Conservation (phyloP, 2,329 filamentous ascomycete genomes). For the Talaromyces sp. region DNA sequence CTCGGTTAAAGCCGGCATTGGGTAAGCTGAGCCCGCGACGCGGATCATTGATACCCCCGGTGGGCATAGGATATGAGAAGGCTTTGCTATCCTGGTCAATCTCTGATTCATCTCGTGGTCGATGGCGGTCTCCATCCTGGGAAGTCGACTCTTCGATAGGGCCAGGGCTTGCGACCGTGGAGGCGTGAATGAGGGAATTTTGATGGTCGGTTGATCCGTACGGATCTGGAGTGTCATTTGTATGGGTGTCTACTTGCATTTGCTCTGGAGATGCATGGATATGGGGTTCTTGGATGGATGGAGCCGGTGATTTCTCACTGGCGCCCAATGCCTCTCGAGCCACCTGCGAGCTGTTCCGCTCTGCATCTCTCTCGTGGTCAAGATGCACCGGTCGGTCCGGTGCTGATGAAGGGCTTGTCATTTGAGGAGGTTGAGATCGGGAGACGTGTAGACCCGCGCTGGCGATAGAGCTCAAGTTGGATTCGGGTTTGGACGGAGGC, state of each 20-base stretch:
- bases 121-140: constrained; percentile 46
- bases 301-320: constrained; percentile 36
- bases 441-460: constrained; percentile 47
- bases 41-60: constrained; percentile 52
- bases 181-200: constrained; percentile 54
- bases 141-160: constrained; percentile 49
- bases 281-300: constrained; percentile 50
- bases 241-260: constrained; percentile 52
- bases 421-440: constrained; percentile 42
- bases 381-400: constrained; percentile 29
- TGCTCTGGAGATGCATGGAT: constrained; percentile 52
- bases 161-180: constrained; percentile 51
- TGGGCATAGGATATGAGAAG: constrained; percentile 67
- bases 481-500: constrained; percentile 37
- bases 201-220: constrained; percentile 57
- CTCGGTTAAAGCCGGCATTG: constrained; percentile 57
- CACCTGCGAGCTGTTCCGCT: constrained; percentile 44
- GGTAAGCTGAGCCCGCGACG: constrained; percentile 63
- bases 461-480: constrained; percentile 45
- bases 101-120: constrained; percentile 39
- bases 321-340: constrained; percentile 45
- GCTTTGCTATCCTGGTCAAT: constrained; percentile 54
- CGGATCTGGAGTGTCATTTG: constrained; percentile 46
- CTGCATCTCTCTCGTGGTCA: constrained; percentile 35
- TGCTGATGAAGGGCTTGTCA: constrained; percentile 57